A percentile compares a stretch with the other conserved stretches of the same genome.
Conservation (phyloP, 805 yeast genomes). For the Ogataea siamensis region DNA sequence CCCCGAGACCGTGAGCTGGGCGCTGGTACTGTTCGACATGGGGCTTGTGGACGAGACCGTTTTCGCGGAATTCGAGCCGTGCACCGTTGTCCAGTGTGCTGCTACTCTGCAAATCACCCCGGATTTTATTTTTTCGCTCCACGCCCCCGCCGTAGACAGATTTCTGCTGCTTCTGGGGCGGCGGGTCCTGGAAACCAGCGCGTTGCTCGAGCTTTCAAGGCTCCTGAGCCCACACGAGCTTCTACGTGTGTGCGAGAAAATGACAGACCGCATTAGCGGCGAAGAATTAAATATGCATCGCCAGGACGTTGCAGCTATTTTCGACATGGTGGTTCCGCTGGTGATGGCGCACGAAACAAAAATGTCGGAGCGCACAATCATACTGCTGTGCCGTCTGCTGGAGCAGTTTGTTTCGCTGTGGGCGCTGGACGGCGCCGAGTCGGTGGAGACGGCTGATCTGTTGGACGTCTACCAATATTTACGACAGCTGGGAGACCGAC, state of each 20-base stretch:
- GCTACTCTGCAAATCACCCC: not conserved
- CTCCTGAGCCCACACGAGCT: not conserved
- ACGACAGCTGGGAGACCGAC: conserved; percentile 38
- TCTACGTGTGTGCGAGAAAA: not conserved
- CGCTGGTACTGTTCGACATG: not conserved
- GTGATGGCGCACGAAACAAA: conserved; percentile 29
- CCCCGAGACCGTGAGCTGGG: conserved; percentile 1
- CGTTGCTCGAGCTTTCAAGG: not conserved
- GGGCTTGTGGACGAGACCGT: not conserved
- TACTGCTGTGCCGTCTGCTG: conserved; percentile 35
- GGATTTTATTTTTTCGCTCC: not conserved
- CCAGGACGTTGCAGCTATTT: not conserved
- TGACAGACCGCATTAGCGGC: too few relatives aligned
- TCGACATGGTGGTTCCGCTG: conserved; percentile 5
- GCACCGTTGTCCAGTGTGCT: not conserved
- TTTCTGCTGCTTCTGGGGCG: not conserved
- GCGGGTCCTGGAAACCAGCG: not conserved
- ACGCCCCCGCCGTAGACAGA: not conserved
- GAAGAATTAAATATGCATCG: too few relatives aligned
- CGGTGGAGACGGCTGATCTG: conserved; percentile 7
- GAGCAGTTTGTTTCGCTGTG: conserved; percentile 29
- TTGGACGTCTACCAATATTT: conserved; percentile 49
- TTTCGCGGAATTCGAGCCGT: not conserved
- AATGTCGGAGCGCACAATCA: conserved; percentile 40
- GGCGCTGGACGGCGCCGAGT: conserved; percentile 16